phyloP scores from a whole-genome alignment of 2,329 filamentous ascomycete genomes.

The Beauveria medogensis region DNA sequence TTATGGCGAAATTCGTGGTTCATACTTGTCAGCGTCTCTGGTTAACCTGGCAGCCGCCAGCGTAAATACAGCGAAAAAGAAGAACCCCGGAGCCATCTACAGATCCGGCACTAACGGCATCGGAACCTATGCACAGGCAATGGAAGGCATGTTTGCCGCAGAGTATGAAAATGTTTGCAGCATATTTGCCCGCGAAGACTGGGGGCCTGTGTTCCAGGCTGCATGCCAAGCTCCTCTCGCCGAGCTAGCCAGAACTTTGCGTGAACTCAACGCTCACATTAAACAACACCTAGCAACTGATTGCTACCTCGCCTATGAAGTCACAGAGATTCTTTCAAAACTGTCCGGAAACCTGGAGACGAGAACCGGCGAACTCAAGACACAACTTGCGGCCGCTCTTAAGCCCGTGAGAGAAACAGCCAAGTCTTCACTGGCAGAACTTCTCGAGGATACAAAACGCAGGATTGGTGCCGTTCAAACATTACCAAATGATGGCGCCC shows the following conservation, averaged over 20 bases:
- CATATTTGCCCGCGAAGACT: constrained; percentile 80
- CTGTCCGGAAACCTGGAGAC: constrained; percentile 73
- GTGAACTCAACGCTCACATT: constrained; percentile 85
- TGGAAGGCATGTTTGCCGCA: constrained; percentile 79
- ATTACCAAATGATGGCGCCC: constrained; percentile 69
- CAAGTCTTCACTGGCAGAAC: constrained; percentile 72
- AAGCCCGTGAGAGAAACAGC: constrained; percentile 89
- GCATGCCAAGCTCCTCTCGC: constrained; percentile 71
- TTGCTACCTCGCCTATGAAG: constrained; percentile 91
- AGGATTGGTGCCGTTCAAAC: constrained; percentile 57
- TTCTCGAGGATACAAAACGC: constrained; percentile 75
- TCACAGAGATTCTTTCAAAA: constrained; percentile 79
- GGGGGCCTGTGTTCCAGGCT: constrained; percentile 67
- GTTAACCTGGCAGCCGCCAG: constrained; percentile 84
- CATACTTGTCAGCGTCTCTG: constrained; percentile 75
- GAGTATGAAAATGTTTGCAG: constrained; percentile 88
- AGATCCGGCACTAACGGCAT: constrained; percentile 85
- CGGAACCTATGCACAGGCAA: constrained; percentile 74
- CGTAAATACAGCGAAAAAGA: constrained; percentile 73
- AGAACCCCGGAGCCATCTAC: constrained; percentile 76
- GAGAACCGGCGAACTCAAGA: constrained; percentile 78
- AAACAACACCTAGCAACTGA: constrained; percentile 80
- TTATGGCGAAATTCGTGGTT: constrained; percentile 78
- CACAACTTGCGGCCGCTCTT: constrained; percentile 72
- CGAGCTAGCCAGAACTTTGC: constrained; percentile 77